Conservation (phyloP, 2,329 filamentous ascomycete species). For the Hymenoscyphus infarciens region DNA sequence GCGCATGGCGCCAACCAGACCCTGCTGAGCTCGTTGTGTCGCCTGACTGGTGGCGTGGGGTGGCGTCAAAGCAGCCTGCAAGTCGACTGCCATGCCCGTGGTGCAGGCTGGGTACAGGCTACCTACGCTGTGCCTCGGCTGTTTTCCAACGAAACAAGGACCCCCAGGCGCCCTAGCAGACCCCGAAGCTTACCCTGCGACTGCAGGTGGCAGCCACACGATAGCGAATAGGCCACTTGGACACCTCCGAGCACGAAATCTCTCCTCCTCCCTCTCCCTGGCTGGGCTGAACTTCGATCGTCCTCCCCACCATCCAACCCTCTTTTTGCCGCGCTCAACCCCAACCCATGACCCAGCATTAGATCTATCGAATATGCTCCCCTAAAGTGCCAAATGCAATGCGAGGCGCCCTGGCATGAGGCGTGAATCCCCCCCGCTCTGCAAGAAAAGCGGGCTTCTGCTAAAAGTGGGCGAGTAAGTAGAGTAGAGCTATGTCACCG, state of each 20-base stretch:
- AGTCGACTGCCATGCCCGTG: background rate
- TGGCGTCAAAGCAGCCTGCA: conserved; percentile 2
- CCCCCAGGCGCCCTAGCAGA: background rate
- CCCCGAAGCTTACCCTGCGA: background rate
- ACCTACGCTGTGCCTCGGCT: background rate
- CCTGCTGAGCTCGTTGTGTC: background rate
- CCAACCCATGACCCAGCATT: conserved; percentile 4
- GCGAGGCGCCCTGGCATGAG: conserved; percentile 13
- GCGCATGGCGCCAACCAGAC: conserved; percentile 7
- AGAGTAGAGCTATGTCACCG: background rate
- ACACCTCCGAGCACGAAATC: background rate
- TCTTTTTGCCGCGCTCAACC: conserved; percentile 10
- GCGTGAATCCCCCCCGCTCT: conserved; percentile 5
- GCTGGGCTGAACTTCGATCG: conserved; percentile 14
- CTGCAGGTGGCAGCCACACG: background rate
- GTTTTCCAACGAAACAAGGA: background rate
- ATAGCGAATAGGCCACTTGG: background rate
- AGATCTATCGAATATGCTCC: conserved; percentile 7
- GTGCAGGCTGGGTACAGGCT: background rate
- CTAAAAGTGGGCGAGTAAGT: background rate
- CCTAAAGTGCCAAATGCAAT: conserved; percentile 2
- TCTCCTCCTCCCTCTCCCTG: conserved; percentile 5
- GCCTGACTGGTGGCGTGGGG: conserved; percentile 10
- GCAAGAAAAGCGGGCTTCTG: background rate
- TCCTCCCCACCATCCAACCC: conserved; percentile 7